phyloP scores from a whole-genome alignment of 2,329 filamentous ascomycete genomes.

The Colletotrichum tropicicola region DNA sequence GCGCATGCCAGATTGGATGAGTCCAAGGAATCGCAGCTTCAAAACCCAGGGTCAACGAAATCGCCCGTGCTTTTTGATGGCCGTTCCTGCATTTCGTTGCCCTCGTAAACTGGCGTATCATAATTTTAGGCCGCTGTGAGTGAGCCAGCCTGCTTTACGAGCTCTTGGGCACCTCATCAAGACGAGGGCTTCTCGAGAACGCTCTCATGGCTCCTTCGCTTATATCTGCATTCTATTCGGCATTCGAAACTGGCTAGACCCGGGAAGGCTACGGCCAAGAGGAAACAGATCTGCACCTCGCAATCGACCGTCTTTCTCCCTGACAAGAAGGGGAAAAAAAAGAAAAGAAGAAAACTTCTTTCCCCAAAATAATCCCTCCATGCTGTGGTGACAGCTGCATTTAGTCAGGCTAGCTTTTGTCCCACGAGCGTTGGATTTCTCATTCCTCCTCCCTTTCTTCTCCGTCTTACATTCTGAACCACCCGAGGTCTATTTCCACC shows the following conservation, averaged over 20 bases:
- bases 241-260: neutral
- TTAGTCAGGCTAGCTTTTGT: neutral
- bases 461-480: neutral
- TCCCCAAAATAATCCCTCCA: neutral
- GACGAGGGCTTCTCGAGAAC: too few relatives aligned
- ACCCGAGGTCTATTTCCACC: neutral
- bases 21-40: too few relatives aligned
- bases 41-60: too few relatives aligned
- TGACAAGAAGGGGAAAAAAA: neutral
- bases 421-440: neutral
- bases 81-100: neutral
- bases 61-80: neutral
- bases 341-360: neutral
- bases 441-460: neutral
- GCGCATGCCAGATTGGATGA: neutral
- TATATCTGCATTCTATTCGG: neutral
- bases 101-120: constrained; percentile 25
- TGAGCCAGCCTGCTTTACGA: neutral
- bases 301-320: too few relatives aligned
- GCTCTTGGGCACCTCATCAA: neutral
- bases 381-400: neutral
- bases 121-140: neutral
- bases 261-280: neutral
- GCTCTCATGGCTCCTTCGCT: too few relatives aligned
- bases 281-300: neutral